Conservation (phyloP, 2,329 filamentous ascomycete species). For the Cytospora piceicola region DNA sequence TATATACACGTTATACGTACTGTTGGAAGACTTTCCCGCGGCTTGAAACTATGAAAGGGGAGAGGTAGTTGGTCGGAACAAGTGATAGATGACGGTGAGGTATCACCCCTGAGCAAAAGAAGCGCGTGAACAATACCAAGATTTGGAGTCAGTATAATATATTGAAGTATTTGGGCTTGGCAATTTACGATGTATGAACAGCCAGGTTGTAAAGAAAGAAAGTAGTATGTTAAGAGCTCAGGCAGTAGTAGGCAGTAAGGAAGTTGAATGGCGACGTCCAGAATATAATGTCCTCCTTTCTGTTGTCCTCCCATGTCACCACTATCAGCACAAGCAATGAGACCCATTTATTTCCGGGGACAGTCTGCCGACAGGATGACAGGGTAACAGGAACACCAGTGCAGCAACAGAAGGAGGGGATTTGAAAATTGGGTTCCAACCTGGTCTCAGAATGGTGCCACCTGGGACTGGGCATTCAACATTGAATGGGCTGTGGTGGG, state of each 20-base stretch:
- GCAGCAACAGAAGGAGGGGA: neutral
- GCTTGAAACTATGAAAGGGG: neutral
- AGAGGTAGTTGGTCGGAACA: too few species aligned
- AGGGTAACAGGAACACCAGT: neutral
- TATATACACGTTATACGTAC: neutral
- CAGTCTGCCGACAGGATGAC: neutral
- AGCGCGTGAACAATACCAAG: neutral
- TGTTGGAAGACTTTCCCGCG: neutral
- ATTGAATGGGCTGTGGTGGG: neutral
- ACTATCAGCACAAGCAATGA: conserved; percentile 7
- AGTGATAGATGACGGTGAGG: neutral
- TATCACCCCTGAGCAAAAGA: neutral
- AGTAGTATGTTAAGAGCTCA: neutral
- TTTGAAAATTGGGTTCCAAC: neutral
- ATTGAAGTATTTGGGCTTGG: neutral
- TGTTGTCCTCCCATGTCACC: neutral
- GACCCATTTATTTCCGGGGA: conserved; percentile 16
- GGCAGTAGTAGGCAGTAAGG: neutral
- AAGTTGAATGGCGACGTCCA: neutral
- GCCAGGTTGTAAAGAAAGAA: neutral
- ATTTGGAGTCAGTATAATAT: neutral
- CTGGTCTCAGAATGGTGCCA: conserved; percentile 23
- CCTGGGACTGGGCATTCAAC: neutral
- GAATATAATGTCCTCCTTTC: neutral
- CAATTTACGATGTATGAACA: neutral